Conservation (phyloP, 805 yeast species). For the Kregervanrija pseudodelftensis region DNA sequence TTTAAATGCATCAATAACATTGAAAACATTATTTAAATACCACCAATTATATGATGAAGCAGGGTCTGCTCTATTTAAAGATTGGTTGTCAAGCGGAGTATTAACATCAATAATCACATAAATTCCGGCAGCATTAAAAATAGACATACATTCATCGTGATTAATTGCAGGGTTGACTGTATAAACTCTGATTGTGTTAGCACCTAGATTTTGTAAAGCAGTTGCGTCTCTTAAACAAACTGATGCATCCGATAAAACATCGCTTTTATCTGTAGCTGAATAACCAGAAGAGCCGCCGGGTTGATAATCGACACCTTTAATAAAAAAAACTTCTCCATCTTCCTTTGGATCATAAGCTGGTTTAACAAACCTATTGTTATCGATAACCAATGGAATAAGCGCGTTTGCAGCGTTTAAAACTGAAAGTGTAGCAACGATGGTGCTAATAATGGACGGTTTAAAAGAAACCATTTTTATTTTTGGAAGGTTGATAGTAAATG, state of each 20-base stretch:
- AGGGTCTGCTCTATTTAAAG: conserved; percentile 69
- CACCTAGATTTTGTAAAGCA: conserved; percentile 69
- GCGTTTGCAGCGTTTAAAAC: conserved; percentile 27
- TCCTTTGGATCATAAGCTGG: conserved; percentile 32
- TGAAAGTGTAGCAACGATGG: conserved; percentile 8
- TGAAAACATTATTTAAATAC: conserved; percentile 75
- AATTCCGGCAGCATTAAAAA: conserved; percentile 83
- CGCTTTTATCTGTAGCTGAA: conserved; percentile 31
- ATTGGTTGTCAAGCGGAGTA: conserved; percentile 59
- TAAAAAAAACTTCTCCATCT: conserved; percentile 58
- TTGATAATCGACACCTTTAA: conserved; percentile 87
- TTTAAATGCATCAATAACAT: conserved; percentile 78
- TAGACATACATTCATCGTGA: conserved; percentile 90
- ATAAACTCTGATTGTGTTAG: conserved; percentile 78
- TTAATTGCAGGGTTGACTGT: conserved; percentile 74
- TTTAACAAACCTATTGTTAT: conserved; percentile 53
- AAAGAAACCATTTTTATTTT: background rate
- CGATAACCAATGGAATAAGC: conserved; percentile 48
- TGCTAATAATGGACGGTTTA: background rate
- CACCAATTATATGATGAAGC: conserved; percentile 57
- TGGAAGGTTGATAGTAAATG: background rate
- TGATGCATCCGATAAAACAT: conserved; percentile 65
- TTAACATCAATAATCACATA: conserved; percentile 83
- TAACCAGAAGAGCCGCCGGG: conserved; percentile 84
- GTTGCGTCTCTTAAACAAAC: conserved; percentile 76